Percentiles rank a stretch among this genome's conserved stretches.
Conservation (phyloP, 2,329 filamentous ascomycete species). For the Colletotrichum liaoningense region DNA sequence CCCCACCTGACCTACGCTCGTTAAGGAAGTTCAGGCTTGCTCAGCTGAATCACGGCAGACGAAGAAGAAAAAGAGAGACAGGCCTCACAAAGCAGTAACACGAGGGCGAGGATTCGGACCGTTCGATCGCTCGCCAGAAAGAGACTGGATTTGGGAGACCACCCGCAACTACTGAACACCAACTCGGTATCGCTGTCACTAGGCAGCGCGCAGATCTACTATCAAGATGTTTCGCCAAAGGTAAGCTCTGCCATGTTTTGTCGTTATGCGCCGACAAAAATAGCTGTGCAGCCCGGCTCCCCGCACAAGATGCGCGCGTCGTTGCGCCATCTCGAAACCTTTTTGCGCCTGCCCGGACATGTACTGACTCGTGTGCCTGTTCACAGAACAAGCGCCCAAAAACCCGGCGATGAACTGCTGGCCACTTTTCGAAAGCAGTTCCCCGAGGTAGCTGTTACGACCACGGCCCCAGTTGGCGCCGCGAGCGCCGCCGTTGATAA, state of each 20-base stretch:
- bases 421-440: conserved; percentile 87
- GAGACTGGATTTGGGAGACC: conserved; percentile 6
- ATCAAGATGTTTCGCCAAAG: conserved; percentile 49
- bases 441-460: conserved; percentile 74
- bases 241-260: conserved; percentile 39
- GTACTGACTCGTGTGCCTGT: conserved; percentile 26
- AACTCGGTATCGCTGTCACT: conserved; percentile 38
- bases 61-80: not conserved
- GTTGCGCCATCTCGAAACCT: conserved; percentile 24
- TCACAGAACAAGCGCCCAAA: conserved; percentile 79
- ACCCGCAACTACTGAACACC: conserved; percentile 21
- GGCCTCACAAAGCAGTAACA: conserved; percentile 8
- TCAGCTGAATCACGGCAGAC: conserved; percentile 1
- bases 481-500: conserved; percentile 47
- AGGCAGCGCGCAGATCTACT: conserved; percentile 36
- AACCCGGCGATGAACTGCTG: conserved; percentile 87
- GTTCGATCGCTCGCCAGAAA: conserved; percentile 25
- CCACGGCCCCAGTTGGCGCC: conserved; percentile 55
- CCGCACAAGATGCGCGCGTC: conserved; percentile 16
- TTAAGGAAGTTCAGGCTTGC: conserved; percentile 10
- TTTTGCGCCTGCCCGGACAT: conserved; percentile 19
- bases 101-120: conserved; percentile 21
- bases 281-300: conserved; percentile 23
- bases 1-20: conserved; percentile 34
- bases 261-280: conserved; percentile 32